These are phyloP conservation scores for Cladochytrium replicatum DNA, from an alignment of 192 early-diverging fungal species.

Conservation along the genomic window DNA sequence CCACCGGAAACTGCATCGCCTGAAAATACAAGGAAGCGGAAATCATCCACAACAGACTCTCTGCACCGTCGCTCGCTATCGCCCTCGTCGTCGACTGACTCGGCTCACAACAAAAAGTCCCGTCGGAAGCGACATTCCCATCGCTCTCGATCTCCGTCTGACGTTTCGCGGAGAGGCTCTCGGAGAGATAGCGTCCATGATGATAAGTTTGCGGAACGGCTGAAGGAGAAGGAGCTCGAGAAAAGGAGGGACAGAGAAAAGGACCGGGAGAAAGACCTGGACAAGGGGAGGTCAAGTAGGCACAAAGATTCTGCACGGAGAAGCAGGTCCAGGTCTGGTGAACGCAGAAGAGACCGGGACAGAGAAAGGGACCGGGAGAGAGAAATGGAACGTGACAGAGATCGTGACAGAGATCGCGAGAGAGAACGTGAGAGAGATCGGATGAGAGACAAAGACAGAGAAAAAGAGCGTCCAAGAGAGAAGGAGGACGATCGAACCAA, in stretches of 20 bases:
- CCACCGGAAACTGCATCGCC: no score
- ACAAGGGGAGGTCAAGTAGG: neutral
- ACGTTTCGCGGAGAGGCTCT: no score
- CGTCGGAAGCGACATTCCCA: no score
- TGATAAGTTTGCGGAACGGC: no score
- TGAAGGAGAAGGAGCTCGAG: neutral
- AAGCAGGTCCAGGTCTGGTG: conserved; percentile 3
- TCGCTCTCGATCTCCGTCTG: no score
- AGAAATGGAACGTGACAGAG: neutral
- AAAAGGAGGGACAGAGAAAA: neutral
- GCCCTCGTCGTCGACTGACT: no score
- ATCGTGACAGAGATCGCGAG: neutral
- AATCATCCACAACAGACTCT: no score
- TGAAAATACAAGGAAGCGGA: no score
- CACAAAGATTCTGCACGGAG: neutral
- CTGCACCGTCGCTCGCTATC: no score
- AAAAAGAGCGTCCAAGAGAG: neutral
- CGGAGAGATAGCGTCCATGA: no score
- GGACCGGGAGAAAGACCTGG: neutral
- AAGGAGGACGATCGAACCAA: conserved; percentile 1
- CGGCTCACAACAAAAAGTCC: no score
- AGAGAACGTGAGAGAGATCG: neutral
- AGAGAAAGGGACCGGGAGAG: neutral
- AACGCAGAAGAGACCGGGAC: neutral
- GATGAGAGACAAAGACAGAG: neutral